Evolutionary conservation across 2,329 filamentous ascomycete species (phyloP).

Genomic region (Penicillium sp.): DNA sequence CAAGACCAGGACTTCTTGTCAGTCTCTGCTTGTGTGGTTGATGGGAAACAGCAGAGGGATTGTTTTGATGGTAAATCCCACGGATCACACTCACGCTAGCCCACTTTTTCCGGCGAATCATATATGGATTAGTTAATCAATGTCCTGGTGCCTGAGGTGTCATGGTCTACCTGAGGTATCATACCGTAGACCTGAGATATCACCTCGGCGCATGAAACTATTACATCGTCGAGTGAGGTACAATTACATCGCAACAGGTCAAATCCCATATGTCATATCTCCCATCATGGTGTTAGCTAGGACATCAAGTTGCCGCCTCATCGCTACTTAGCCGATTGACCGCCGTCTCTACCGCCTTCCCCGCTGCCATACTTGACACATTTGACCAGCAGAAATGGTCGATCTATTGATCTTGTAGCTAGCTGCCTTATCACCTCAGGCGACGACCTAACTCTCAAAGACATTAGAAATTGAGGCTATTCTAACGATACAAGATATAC

Average conservation of each 20-base stretch:
- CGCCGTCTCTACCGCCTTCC: background rate
- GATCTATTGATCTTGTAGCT: conserved; percentile 2
- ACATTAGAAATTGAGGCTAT: background rate
- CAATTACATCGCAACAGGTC: background rate
- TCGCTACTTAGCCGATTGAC: background rate
- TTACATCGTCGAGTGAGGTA: background rate
- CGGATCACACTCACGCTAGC: conserved; percentile 26
- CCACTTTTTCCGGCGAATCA: conserved; percentile 20
- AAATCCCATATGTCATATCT: background rate
- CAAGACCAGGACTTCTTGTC: conserved; percentile 17
- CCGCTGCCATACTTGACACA: background rate
- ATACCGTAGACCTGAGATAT: background rate
- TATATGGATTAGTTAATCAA: conserved; percentile 53
- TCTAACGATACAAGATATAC: background rate
- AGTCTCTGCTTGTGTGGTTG: conserved; percentile 22
- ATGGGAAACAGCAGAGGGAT: conserved; percentile 64
- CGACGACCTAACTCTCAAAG: background rate
- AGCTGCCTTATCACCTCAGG: background rate
- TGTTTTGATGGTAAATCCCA: conserved; percentile 54
- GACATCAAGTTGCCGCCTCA: background rate
- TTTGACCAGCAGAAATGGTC: background rate
- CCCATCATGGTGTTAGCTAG: too few relatives aligned
- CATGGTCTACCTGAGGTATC: background rate
- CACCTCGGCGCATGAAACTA: background rate
- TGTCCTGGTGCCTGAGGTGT: conserved; percentile 16